Conservation (phyloP, 2,329 filamentous ascomycete genomes). For the Helicocarpus griseus region DNA sequence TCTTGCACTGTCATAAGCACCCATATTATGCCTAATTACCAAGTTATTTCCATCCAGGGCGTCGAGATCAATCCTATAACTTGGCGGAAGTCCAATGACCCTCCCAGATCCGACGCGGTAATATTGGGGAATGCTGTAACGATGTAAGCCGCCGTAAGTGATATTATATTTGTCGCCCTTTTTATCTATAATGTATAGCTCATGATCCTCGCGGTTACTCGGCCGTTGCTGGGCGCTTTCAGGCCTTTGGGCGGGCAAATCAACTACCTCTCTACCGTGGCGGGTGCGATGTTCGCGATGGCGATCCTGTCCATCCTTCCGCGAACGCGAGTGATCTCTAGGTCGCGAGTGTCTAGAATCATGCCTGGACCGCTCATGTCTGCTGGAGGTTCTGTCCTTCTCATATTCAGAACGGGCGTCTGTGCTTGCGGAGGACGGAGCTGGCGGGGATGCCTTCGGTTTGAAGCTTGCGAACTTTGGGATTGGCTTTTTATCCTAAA, state of each 20-base stretch:
- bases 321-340: background rate
- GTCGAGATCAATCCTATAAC: conserved; percentile 58
- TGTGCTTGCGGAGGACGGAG: background rate
- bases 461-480: conserved; percentile 72
- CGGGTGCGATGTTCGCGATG: conserved; percentile 16
- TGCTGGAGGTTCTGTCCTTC: background rate
- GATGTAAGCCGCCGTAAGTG: conserved; percentile 64
- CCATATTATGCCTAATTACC: conserved; percentile 24
- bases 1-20: conserved; percentile 35
- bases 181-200: conserved; percentile 55
- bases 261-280: background rate
- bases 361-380: conserved; percentile 15
- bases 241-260: background rate
- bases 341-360: conserved; percentile 15
- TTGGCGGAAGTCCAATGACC: conserved; percentile 55
- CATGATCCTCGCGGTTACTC: conserved; percentile 13
- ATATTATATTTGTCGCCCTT: conserved; percentile 69
- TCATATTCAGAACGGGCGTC: conserved; percentile 11
- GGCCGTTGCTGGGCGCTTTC: conserved; percentile 10
- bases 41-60: conserved; percentile 34
- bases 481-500: conserved; percentile 34
- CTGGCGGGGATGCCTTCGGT: conserved; percentile 31
- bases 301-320: conserved; percentile 9
- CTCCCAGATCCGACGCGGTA: conserved; percentile 57
- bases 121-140: conserved; percentile 62